Evolutionary conservation across 1,284 basidiomycete species (phyloP), one percentile per base, ranked within the genome.

Genomic region (Fomitopsis palustris): DNA sequence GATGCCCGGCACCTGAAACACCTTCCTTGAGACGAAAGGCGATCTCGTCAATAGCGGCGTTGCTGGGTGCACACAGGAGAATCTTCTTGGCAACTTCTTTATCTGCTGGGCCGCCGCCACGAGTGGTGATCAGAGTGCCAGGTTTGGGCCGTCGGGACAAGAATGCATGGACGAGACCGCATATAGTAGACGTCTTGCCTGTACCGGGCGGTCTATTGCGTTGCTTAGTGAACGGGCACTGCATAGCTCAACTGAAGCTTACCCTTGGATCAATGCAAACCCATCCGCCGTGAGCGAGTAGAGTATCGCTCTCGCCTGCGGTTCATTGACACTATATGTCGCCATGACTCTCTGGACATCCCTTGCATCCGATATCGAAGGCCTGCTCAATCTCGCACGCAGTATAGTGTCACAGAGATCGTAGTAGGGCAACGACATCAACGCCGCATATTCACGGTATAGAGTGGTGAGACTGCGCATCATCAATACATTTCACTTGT

Each of bases 171-270:
- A 98, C 90, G n/a, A 99, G 80, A 19, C 93, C 95, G 67, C 95
- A 93, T 64, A 99, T 99, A 0, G 97, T 99, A 54, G 95, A 98
- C 10, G 97, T 99, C 77, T 99, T 99, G 42, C 97, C 97, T 0
- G 97, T 99, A 64, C 97, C 97, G 1, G 97, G 97, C 29, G 97
- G 97, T 53, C 95, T 95, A 66, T 16, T 33, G n/a, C 23, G 21
- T 19, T 1, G 41, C 35, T 45, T 16, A 42, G 35, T 25, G 8
- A 52, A 14, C 5, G 75, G 10, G 16, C 35, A 37, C 10, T 10
- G 35, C 23, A 23, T 17, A 0, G 42, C 35, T 41, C 16, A 42
- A 29, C 25, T 9, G 51, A 14, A 7, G 75, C 84, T 63, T 69
- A 96, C 95, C 96, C 97, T 81, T 99, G 97, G 59, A 99, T 96